Conservation (phyloP, 176 grass and related monocot genomes). For the Thinopyrum elongatum region DNA sequence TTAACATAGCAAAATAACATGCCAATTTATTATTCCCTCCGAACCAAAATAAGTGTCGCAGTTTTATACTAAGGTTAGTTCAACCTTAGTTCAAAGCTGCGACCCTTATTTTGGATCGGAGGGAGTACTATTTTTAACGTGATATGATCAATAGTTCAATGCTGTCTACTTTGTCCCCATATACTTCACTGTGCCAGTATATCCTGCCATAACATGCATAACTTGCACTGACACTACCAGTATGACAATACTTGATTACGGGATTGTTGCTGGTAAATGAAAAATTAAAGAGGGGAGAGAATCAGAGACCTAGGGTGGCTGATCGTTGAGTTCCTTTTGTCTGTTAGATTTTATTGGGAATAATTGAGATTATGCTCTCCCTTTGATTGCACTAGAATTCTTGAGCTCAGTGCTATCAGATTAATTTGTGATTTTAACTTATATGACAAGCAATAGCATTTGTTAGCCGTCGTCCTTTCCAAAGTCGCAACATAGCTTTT, state of each 20-base stretch:
- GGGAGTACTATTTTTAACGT: not conserved
- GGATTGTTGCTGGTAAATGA: conserved; percentile 7
- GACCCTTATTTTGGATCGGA: too few species aligned
- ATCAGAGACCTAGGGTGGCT: not conserved
- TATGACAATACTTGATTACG: not conserved
- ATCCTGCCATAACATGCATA: not conserved
- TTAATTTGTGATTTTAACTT: conserved; percentile 14
- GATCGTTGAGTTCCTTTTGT: conserved; percentile 11
- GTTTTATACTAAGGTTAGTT: too few species aligned
- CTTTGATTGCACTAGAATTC: not conserved
- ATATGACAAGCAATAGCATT: not conserved
- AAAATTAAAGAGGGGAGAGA: not conserved
- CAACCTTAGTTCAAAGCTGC: too few species aligned
- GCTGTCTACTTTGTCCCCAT: not conserved
- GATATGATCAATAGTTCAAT: conserved; percentile 3
- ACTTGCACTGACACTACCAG: not conserved
- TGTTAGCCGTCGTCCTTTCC: conserved; percentile 17
- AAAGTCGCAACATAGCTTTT: not conserved
- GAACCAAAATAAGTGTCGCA: too few species aligned
- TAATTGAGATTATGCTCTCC: not conserved
- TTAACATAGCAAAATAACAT: not conserved
- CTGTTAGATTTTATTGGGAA: not conserved
- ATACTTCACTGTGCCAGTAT: conserved; percentile 12
- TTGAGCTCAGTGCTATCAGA: not conserved
- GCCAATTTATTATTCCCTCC: not conserved